Evolutionary conservation across 1,284 basidiomycete species (phyloP), one percentile per base, ranked within the genome.

Genomic region (Cryptococcus deneoformans): DNA sequence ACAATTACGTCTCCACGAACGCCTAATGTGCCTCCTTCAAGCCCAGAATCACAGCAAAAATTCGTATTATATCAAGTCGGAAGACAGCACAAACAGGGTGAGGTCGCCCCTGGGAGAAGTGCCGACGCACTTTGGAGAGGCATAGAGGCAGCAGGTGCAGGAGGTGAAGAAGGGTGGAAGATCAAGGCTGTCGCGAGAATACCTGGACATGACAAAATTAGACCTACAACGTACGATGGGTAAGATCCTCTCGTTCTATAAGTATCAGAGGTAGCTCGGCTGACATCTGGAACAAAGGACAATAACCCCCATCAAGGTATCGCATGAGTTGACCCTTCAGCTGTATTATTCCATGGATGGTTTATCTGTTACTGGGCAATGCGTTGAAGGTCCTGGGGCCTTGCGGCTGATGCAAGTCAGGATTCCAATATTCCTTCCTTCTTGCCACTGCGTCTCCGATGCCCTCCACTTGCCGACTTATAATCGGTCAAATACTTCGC

Each of bases 301-400:
- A 6, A 70, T 75, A 51, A 76, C 76, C 9, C 76, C 76, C 0
- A 71, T 78, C 35, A 58, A 67, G n/a, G 74, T 78, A 4, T 55
- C 56, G 1, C 76, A 78, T 56, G 61, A 71, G 20, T 52, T 77
- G 24, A 53, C 67, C 3, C 56, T 77, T 9, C 73, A 78, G 46
- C 65, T 76, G n/a, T 76, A 71, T 61, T 78, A 75, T 58, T 72
- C 71, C 2, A 60, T 78, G 2, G 66, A 70, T 10, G 74, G 73
- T 6, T 60, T 71, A 54, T 62, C 60, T 29, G 66, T 72, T 9
- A 24, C 38, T 3, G 70, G 69, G 7, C 11, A 52, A 16, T 59
- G 61, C 0, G 51, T 71, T n/a, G 37, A 62, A 12, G 71, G 72
- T 24, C 72, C 72, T 2, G 76, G 74, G 12, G 72, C 72, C 44